Evolutionary conservation across 345 rosid genomes (phyloP).

Genomic region (Salix purpurea): DNA sequence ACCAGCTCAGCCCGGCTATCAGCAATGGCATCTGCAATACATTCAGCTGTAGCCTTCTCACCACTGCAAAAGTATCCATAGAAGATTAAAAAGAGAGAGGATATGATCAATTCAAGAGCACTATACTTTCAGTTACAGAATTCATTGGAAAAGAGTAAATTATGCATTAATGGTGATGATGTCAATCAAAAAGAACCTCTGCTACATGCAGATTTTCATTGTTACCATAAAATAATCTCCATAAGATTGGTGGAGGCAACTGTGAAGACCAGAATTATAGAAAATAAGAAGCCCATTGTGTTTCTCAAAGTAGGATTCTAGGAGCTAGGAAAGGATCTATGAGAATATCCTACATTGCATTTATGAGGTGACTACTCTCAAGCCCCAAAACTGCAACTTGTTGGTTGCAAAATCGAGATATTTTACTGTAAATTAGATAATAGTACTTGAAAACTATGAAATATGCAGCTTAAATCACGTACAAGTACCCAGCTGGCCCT

Average conservation of each 20-base stretch:
- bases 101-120: not conserved
- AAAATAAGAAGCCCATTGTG: not conserved
- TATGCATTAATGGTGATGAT: not conserved
- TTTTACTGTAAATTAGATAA: not conserved
- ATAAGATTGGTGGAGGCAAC: not conserved
- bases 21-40: slow-evolving; percentile 70
- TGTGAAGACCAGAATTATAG: not conserved
- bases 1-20: slow-evolving; percentile 82
- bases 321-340: not conserved
- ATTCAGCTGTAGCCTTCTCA: slow-evolving; percentile 80
- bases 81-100: not conserved
- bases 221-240: not conserved
- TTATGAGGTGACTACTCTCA: not conserved
- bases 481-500: not conserved
- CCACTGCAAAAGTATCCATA: slow-evolving; percentile 54
- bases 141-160: not conserved
- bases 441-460: not conserved
- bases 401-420: not conserved
- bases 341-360: not conserved
- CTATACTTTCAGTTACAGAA: not conserved
- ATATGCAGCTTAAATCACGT: not conserved
- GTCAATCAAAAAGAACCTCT: not conserved
- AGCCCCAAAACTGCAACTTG: not conserved
- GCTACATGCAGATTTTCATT: not conserved
- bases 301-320: not conserved